Evolutionary conservation across 2,329 filamentous ascomycete genomes (phyloP), one percentile per base, ranked within the genome.

Genomic region (Beauveria medogensis): DNA sequence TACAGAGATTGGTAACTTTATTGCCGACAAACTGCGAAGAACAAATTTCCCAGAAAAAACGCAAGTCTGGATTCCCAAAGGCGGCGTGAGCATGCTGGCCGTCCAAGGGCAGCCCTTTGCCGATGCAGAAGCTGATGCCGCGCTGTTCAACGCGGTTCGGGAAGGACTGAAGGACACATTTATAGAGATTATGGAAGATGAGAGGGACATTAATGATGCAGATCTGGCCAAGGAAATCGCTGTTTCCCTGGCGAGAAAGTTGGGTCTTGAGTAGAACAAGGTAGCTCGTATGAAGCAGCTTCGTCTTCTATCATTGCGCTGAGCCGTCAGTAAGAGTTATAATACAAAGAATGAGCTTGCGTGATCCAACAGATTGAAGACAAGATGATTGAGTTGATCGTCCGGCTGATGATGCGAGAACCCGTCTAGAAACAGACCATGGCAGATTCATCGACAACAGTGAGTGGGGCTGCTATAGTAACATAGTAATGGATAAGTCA

Each of bases 51-150:
- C 75, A 10, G 68, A 73, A 0, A 68, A 74, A 58, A 75, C 83
- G 1, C 74, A 83, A 64, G 77, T 90, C 0, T 80, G 86, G 71
- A 68, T 90, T 8, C 87, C 87, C 0, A 74, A 69, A 10, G 80
- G 79, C 1, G 87, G 86, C 0, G 70, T 89, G 14, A 89, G 86
- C 67, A 78, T 83, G 73, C 77, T 90, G 52, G 77, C 83, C 8
- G 78, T 75, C 0, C 67, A 75, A 1, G 82, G 77, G 0, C 80
- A 78, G 5, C 75, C 79, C 0, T 90, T 88, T 65, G 75, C 80
- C 65, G 67, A 81, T 69, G 56, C 50, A 7, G 60, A 69, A 7
- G 75, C 77, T 0, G 76, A 80, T 22, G 77, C 73, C 1, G 78
- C 74, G 2, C 73, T 83, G 0, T 89, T 88, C 66, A 72, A 77